Conservation (phyloP, 352 stramenopile species). For the Halophytophthora polymorphica region DNA sequence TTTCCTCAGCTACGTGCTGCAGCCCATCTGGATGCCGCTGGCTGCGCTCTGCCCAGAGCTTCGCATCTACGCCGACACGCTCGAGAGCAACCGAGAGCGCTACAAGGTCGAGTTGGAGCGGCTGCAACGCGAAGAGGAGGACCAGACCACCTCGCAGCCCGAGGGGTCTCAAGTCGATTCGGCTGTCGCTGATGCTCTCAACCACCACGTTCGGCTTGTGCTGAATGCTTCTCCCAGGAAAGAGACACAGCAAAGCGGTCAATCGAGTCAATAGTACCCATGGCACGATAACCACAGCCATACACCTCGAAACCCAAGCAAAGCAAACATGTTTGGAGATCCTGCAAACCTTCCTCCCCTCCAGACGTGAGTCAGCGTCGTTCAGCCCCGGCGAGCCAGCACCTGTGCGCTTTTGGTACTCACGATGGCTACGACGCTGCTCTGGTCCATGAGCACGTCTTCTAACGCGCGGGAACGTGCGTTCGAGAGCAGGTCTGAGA, state of each 20-base stretch:
- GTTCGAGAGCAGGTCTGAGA: slow-evolving; percentile 78
- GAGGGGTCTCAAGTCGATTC: no score
- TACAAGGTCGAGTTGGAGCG: slow-evolving; percentile 62
- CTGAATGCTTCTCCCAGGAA: no score
- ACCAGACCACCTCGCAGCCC: neutral
- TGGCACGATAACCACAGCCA: no score
- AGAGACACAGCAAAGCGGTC: no score
- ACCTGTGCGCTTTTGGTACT: slow-evolving; percentile 77
- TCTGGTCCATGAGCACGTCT: slow-evolving; percentile 80
- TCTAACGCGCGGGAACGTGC: slow-evolving; percentile 58
- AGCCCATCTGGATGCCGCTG: slow-evolving; percentile 63
- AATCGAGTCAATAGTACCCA: no score
- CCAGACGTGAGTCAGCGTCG: neutral
- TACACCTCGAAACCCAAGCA: neutral
- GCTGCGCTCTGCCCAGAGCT: slow-evolving; percentile 43
- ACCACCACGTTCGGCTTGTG: no score
- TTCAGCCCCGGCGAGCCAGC: slow-evolving; percentile 45
- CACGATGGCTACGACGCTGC: slow-evolving; percentile 78
- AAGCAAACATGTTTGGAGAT: neutral
- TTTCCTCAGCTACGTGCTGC: slow-evolving; percentile 75
- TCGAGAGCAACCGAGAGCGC: slow-evolving; percentile 58
- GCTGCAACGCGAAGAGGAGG: slow-evolving; percentile 27
- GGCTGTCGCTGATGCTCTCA: no score
- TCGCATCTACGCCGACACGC: slow-evolving; percentile 49
- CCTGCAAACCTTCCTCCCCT: neutral